These are phyloP conservation scores for Fusarium illudens DNA, from an alignment of 2,329 filamentous ascomycete genomes.

Conservation along the genomic window DNA sequence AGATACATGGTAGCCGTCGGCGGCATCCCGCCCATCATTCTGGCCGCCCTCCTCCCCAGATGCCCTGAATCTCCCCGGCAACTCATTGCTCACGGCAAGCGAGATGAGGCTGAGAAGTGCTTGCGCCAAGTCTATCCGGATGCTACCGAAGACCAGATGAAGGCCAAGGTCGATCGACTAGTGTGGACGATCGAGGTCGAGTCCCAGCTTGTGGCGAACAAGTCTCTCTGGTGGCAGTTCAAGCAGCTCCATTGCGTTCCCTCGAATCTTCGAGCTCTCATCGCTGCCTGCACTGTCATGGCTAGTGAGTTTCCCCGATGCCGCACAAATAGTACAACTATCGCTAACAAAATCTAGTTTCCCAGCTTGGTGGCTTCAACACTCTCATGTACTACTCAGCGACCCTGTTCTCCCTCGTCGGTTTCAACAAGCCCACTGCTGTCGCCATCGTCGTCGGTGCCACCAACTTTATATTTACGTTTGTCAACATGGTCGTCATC, in stretches of 20 bases:
- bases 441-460: slow-evolving; percentile 54
- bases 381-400: slow-evolving; percentile 60
- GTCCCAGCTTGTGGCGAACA: slow-evolving; percentile 46
- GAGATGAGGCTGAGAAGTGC: slow-evolving; percentile 49
- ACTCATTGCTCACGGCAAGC: slow-evolving; percentile 52
- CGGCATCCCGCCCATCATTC: slow-evolving; percentile 55
- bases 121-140: slow-evolving; percentile 52
- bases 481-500: slow-evolving; percentile 55
- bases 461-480: slow-evolving; percentile 59
- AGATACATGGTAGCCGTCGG: slow-evolving; percentile 58
- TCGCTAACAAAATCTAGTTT: slow-evolving; percentile 35
- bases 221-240: slow-evolving; percentile 50
- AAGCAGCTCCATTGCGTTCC: slow-evolving; percentile 55
- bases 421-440: slow-evolving; percentile 57
- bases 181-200: slow-evolving; percentile 31
- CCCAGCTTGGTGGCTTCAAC: slow-evolving; percentile 61
- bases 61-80: slow-evolving; percentile 59
- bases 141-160: slow-evolving; percentile 52
- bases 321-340: accelerated
- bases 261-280: slow-evolving; percentile 53
- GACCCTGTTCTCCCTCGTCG: slow-evolving; percentile 57
- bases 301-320: slow-evolving; percentile 38
- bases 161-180: slow-evolving; percentile 55
- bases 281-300: slow-evolving; percentile 58
- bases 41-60: slow-evolving; percentile 52